A percentile compares a stretch with the other conserved stretches of the same genome.
Evolutionary conservation across 208 protist genomes (phyloP).

Genomic region (Leishmania turanica): DNA sequence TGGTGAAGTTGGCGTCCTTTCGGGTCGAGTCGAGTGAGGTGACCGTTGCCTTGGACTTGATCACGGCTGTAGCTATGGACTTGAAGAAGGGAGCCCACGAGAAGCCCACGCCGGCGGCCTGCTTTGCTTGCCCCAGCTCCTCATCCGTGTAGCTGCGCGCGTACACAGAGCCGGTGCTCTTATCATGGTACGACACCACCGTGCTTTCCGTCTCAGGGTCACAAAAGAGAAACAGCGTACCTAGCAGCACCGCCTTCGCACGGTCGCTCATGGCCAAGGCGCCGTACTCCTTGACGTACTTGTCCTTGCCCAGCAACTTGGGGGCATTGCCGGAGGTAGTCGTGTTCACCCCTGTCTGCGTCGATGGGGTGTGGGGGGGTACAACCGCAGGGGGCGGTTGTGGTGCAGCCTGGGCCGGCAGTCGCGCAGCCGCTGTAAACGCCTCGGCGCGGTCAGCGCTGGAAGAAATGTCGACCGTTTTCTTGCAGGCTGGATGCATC

Average conservation of each 20-base stretch:
- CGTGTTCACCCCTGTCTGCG: not conserved
- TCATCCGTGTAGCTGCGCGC: constrained; percentile 64
- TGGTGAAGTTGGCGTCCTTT: constrained; percentile 58
- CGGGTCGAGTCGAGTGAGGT: constrained; percentile 24
- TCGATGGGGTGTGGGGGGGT: too few relatives aligned
- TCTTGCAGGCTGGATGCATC: not conserved
- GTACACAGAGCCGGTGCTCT: constrained; percentile 52
- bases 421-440: not conserved
- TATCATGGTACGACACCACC: constrained; percentile 72
- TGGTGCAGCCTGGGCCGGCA: not conserved
- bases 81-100: constrained; percentile 89
- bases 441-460: not conserved
- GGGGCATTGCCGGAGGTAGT: not conserved
- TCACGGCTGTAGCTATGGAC: constrained; percentile 73
- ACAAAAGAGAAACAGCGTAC: constrained; percentile 77
- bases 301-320: constrained; percentile 72
- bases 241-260: constrained; percentile 20
- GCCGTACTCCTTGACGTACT: constrained; percentile 83
- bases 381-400: not conserved
- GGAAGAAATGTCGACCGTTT: not conserved
- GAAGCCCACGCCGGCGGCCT: constrained; percentile 47
- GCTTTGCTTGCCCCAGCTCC: constrained; percentile 63
- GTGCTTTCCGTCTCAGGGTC: constrained; percentile 46
- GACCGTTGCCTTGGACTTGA: constrained; percentile 69
- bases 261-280: constrained; percentile 78